phyloP scores from a whole-genome alignment of 73 alveolate species.

The Tetrahymena elliotti region DNA sequence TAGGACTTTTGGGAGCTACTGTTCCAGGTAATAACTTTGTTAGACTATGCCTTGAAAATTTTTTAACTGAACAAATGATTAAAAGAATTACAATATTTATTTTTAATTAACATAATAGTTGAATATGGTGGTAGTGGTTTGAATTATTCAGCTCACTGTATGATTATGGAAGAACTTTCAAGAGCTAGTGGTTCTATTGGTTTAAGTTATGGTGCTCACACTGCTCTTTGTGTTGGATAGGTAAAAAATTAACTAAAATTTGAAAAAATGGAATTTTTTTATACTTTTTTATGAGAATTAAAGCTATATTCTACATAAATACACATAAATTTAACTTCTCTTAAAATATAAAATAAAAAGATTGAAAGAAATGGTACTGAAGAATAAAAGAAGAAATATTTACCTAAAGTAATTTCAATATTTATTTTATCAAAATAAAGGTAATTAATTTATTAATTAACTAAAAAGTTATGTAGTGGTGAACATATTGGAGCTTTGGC shows the following conservation, averaged over 20 bases:
- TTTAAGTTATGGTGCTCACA: conserved; percentile 82
- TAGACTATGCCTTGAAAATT: neutral
- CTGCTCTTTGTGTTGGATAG: conserved; percentile 77
- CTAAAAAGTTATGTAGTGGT: conserved; percentile 79
- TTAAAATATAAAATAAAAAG: neutral
- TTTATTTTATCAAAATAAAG: no score
- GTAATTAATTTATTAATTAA: neutral
- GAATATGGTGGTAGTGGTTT: conserved; percentile 71
- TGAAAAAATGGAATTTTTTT: neutral
- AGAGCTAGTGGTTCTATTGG: conserved; percentile 84
- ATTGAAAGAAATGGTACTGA: conserved; percentile 58
- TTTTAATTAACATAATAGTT: neutral
- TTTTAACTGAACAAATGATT: neutral
- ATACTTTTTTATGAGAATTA: neutral
- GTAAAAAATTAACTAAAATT: conserved; percentile 5
- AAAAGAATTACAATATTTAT: neutral
- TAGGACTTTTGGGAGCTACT: conserved; percentile 82
- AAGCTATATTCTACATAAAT: neutral
- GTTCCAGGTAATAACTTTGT: conserved; percentile 40
- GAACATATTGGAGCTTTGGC: conserved; percentile 87
- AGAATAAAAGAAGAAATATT: conserved; percentile 63
- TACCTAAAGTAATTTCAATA: neutral
- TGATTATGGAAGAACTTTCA: conserved; percentile 72
- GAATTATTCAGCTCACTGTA: conserved; percentile 76
- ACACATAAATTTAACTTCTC: neutral